phyloP scores from a whole-genome alignment of 2,329 filamentous ascomycete genomes.

The Calycina marina region DNA sequence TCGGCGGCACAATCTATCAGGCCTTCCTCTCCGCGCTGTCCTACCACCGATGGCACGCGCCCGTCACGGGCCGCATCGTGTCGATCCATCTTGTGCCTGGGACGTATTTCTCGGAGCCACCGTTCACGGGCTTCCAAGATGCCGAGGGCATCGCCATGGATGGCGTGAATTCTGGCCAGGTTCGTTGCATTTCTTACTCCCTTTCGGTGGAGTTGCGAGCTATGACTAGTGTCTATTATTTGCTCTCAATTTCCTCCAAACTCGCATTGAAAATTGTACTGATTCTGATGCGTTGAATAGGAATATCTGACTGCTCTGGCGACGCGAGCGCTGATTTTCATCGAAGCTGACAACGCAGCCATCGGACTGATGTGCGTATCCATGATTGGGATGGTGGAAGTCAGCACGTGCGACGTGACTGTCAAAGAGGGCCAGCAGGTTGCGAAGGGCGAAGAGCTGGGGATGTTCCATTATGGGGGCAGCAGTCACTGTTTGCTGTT shows the following conservation, averaged over 20 bases:
- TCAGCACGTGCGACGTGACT: constrained; percentile 57
- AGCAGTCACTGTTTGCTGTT: constrained; percentile 57
- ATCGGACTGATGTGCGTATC: constrained; percentile 59
- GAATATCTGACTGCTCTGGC: too few species aligned
- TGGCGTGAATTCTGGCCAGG: too few species aligned
- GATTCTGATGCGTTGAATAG: too few species aligned
- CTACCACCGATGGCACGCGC: constrained; percentile 60
- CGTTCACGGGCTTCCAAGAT: constrained; percentile 22
- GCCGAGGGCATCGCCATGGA: too few species aligned
- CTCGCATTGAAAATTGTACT: too few species aligned
- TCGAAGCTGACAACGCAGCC: constrained; percentile 51
- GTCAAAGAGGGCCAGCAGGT: constrained; percentile 51
- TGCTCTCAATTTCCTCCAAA: too few species aligned
- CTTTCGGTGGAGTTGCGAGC: too few species aligned
- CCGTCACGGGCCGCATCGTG: constrained; percentile 45
- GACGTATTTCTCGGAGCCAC: constrained; percentile 51
- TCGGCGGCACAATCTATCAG: constrained; percentile 53
- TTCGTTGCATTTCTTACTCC: too few species aligned
- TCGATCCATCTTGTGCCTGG: constrained; percentile 45
- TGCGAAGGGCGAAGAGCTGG: constrained; percentile 54
- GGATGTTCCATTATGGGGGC: constrained; percentile 74
- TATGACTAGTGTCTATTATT: too few species aligned
- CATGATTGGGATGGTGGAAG: constrained; percentile 63
- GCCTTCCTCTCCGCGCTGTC: constrained; percentile 52
- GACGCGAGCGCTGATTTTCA: constrained; percentile 53